Conservation (phyloP, 148 eudicot genomes). For the Fagopyrum esculentum region DNA sequence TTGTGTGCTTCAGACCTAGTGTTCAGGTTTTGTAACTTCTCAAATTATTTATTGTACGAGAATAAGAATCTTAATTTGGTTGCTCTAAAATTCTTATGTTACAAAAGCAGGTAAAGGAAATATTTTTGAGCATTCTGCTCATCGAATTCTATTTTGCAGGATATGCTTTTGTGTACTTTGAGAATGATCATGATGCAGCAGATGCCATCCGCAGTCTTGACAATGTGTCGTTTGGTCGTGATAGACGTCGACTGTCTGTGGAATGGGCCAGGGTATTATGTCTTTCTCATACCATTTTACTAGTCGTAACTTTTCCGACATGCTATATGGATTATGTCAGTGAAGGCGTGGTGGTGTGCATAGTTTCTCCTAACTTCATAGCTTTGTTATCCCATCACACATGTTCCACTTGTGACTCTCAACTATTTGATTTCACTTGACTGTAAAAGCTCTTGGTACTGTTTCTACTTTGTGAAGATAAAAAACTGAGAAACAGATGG, state of each 20-base stretch:
- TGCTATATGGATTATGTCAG: no score
- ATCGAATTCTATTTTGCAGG: constrained; percentile 41
- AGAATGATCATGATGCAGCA: constrained; percentile 78
- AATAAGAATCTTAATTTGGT: constrained; percentile 36
- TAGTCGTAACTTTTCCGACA: no score
- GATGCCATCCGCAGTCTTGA: constrained; percentile 83
- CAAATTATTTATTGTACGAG: constrained; percentile 19
- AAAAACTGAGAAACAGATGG: no score
- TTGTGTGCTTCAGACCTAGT: constrained; percentile 20
- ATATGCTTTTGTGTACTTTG: constrained; percentile 85
- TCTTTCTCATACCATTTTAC: no score
- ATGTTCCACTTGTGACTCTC: no score
- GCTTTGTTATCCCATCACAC: no score
- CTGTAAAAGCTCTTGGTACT: no score
- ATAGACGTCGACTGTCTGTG: constrained; percentile 70
- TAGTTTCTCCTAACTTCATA: no score
- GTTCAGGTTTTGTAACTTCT: constrained; percentile 64
- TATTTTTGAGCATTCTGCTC: constrained; percentile 2
- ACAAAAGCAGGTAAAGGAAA: not conserved
- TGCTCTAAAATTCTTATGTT: constrained; percentile 13
- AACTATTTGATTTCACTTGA: no score
- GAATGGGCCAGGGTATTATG: constrained; percentile 81
- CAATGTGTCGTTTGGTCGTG: constrained; percentile 66
- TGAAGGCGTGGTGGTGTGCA: no score
- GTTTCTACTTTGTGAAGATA: no score